A percentile compares a stretch with the other conserved stretches of the same genome.
phyloP scores from a whole-genome alignment of 169 alveolate species.

The Plasmodium gonderi region DNA sequence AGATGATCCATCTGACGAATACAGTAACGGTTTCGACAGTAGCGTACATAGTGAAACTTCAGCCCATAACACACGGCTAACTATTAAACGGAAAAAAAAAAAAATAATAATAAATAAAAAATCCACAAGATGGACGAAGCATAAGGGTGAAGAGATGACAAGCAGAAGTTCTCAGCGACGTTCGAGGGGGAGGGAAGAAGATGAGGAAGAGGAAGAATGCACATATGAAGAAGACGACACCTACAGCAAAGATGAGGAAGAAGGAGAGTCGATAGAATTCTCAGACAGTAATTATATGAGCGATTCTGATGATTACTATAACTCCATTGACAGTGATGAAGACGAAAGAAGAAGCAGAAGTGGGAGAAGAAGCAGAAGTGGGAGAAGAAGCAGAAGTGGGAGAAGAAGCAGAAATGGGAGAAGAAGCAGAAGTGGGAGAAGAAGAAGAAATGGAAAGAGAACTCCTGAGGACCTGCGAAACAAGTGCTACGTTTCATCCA shows the following conservation, averaged over 20 bases:
- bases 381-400: not conserved
- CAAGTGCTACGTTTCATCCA: conserved; percentile 57
- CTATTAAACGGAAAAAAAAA: not conserved
- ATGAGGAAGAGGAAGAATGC: not conserved
- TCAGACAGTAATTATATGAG: not conserved
- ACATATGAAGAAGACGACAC: not conserved
- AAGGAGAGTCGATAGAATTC: too few relatives aligned
- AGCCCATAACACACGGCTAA: too few relatives aligned
- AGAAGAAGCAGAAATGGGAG: not conserved
- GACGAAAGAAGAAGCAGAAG: not conserved
- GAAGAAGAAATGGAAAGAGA: not conserved
- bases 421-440: not conserved
- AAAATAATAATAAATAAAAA: too few relatives aligned
- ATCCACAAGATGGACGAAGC: not conserved
- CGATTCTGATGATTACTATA: not conserved
- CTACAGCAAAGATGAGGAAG: not conserved
- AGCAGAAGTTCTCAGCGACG: too few relatives aligned
- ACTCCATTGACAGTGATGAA: not conserved
- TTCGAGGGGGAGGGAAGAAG: not conserved
- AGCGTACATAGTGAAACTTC: too few relatives aligned
- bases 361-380: not conserved
- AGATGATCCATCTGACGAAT: too few relatives aligned
- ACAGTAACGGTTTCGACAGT: not conserved
- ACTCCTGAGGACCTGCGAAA: not conserved
- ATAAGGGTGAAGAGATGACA: not conserved